Evolutionary conservation across 78 protist species (phyloP).

Genomic region (Neovahlkampfia damariscottae): DNA sequence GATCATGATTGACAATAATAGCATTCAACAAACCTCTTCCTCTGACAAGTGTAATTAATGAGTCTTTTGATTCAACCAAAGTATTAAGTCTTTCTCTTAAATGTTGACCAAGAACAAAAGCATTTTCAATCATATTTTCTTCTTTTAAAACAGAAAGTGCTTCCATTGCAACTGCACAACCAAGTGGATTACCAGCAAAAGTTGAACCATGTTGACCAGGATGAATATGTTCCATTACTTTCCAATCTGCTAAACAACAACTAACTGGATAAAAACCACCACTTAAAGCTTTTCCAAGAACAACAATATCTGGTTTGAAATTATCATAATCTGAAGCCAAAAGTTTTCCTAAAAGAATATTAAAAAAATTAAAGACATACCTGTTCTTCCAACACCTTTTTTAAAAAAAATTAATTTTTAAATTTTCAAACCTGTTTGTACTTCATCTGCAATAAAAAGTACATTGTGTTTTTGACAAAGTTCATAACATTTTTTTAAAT

Average conservation of each 20-base stretch:
- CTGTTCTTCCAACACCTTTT: conserved; percentile 21
- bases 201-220: conserved; percentile 94
- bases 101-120: conserved; percentile 23
- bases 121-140: conserved; percentile 68
- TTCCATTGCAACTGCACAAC: conserved; percentile 79
- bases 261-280: conserved; percentile 87
- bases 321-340: conserved; percentile 33
- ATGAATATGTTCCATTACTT: conserved; percentile 58
- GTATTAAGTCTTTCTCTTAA: neutral
- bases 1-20: conserved; percentile 47
- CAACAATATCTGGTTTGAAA: conserved; percentile 72
- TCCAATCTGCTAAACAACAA: conserved; percentile 58
- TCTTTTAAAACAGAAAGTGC: conserved; percentile 80
- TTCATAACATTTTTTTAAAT: conserved; percentile 38
- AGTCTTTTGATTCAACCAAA: neutral
- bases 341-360: conserved; percentile 19
- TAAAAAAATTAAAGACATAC: too few relatives aligned
- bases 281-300: conserved; percentile 86
- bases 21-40: conserved; percentile 68
- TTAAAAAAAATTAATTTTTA: neutral
- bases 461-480: conserved; percentile 84
- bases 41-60: neutral
- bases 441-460: conserved; percentile 90
- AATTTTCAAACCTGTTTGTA: conserved; percentile 86
- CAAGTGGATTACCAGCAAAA: conserved; percentile 93